Conservation (phyloP, 2,329 filamentous ascomycete genomes). For the Cladosporium sp. region DNA sequence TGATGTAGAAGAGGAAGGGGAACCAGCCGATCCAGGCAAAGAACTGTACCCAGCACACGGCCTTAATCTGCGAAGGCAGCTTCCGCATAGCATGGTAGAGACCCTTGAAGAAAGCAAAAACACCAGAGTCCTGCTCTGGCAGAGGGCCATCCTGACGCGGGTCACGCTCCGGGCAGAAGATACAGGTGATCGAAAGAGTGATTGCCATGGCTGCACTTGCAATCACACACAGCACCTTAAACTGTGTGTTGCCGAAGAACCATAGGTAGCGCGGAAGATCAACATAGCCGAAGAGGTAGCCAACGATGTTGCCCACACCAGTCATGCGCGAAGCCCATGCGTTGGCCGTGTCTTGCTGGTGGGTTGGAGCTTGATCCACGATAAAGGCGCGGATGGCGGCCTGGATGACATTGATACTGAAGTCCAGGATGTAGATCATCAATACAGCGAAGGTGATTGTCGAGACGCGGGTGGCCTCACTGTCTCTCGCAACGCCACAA, state of each 20-base stretch:
- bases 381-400: slow-evolving; percentile 89
- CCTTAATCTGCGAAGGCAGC: slow-evolving; percentile 75
- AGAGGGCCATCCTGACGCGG: slow-evolving; percentile 67
- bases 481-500: slow-evolving; percentile 67
- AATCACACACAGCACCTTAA: slow-evolving; percentile 85
- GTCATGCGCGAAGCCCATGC: slow-evolving; percentile 87
- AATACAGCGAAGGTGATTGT: slow-evolving; percentile 77
- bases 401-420: slow-evolving; percentile 94
- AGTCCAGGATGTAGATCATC: slow-evolving; percentile 86
- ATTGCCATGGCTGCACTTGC: slow-evolving; percentile 68
- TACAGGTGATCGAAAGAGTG: slow-evolving; percentile 68
- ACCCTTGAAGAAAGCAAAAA: slow-evolving; percentile 74
- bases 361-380: slow-evolving; percentile 83
- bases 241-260: slow-evolving; percentile 82
- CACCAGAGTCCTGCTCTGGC: slow-evolving; percentile 56
- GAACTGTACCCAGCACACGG: slow-evolving; percentile 62
- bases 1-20: slow-evolving; percentile 86
- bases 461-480: slow-evolving; percentile 57
- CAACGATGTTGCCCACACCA: slow-evolving; percentile 84
- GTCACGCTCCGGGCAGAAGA: slow-evolving; percentile 71
- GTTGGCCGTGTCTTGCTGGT: slow-evolving; percentile 91
- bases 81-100: slow-evolving; percentile 72
- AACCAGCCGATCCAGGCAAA: slow-evolving; percentile 96
- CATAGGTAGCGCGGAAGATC: slow-evolving; percentile 70
- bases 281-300: slow-evolving; percentile 81